Evolutionary conservation across 2,329 filamentous ascomycete genomes (phyloP), one percentile per base, ranked within the genome.

Genomic region (Cladorrhinum sp.): DNA sequence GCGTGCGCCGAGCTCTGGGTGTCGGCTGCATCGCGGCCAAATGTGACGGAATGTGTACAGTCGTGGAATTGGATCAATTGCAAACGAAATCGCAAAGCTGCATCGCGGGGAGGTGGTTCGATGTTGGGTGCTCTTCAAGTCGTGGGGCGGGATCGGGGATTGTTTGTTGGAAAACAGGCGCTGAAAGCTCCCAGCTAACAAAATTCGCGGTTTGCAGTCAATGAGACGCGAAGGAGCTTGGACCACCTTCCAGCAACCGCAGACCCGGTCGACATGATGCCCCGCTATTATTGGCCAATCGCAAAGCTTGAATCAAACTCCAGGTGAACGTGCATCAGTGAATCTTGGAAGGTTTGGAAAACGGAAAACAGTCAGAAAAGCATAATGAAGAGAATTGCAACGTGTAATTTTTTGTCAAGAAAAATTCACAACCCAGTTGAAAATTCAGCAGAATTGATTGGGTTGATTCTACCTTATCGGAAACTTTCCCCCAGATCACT

Each of bases 1-100:
- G 61, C 60, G 67, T 68, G 59, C 67, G 66, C 61, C 67, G 64
- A 52, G 64, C 67, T 60, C 65, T 63, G 14, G 67, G 65, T 39
- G 53, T 49, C 7, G 60, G 55, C 63, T 66, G 62, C 67, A 69
- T 68, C 55, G 59, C 60, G 52, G 21, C 12, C 46, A n/a, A 52
- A 33, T 28, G 49, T n/a, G 57, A 48, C 42, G 36, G 42, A 56
- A 24, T 20, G 5, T 46, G 7, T 39, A 54, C 14, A 2, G 16
- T 28, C 16, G 14, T 57, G 30, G 28, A 10, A 46, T 28, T 33
- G 39, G 10, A 39, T 23, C n/a, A 49, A 49, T 58, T 6, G 42
- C 9, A 30, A 8, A 30, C 18, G 39, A 21, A 49, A 30, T 21
- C 30, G 39, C 23, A n/a, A n/a, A 50, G n/a, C 12, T 7, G 28